Percentiles rank a stretch among this genome's conserved stretches.
Conservation (phyloP, 192 early-diverging fungal species). For the Coemansia sp. region DNA sequence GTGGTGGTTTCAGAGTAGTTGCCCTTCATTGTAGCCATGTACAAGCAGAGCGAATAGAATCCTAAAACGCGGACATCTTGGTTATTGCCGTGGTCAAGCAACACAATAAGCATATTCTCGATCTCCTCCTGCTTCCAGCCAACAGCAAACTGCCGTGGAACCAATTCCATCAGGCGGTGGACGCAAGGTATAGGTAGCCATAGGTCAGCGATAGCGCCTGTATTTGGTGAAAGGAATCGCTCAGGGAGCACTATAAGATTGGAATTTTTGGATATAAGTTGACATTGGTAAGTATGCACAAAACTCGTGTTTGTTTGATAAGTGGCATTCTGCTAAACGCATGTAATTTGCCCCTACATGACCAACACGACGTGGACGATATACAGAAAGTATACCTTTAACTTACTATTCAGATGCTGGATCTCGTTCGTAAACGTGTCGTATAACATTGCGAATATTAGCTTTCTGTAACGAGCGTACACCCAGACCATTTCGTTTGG, state of each 20-base stretch:
- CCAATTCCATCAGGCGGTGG: conserved; percentile 26
- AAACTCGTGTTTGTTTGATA: too few species aligned
- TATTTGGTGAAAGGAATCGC: conserved; percentile 33
- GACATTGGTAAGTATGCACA: too few species aligned
- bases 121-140: conserved; percentile 41
- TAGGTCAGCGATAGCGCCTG: conserved; percentile 13
- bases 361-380: too few species aligned
- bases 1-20: conserved; percentile 23
- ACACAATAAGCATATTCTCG: conserved; percentile 46
- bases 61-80: conserved; percentile 42
- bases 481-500: conserved; percentile 44
- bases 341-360: too few species aligned
- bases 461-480: conserved; percentile 26
- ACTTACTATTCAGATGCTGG: conserved; percentile 41
- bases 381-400: not conserved
- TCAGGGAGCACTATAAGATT: conserved; percentile 5
- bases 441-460: conserved; percentile 31
- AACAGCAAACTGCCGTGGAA: conserved; percentile 34
- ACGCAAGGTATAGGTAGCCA: conserved; percentile 28
- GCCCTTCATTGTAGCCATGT: conserved; percentile 25
- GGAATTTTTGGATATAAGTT: not conserved
- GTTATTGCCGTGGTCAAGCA: conserved; percentile 53
- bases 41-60: conserved; percentile 27
- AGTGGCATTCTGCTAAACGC: too few species aligned
- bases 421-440: conserved; percentile 23